Evolutionary conservation across 805 yeast genomes (phyloP), one percentile per base, ranked within the genome.

Genomic region (Lachancea nothofagi): DNA sequence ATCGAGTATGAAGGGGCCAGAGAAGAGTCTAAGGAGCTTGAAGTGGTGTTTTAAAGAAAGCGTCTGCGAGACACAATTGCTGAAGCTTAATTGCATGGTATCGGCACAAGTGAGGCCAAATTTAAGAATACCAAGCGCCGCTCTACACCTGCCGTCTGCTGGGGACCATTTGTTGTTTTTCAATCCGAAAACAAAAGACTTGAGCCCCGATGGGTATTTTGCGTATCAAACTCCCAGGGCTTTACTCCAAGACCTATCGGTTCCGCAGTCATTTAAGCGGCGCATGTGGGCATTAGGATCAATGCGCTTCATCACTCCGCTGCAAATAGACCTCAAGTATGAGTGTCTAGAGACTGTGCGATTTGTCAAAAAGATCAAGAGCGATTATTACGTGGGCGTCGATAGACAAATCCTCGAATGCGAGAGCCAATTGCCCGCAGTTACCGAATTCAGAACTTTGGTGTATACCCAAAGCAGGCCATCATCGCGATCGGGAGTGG

Each of bases 221-320:
- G 70, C 78, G 33, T 76, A 82, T 49, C 93, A 83, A 53, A 77
- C 88, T 0, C 95, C 94, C 0, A 51, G 59, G 1, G 42, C 47
- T 2, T 19, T 50, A 12, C 29, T 50, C 7, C 21, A 27, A 3
- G 49, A 47, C 13, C 52, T 50, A 1, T 21, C n/a, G n/a, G n/a
- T n/a, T n/a, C n/a, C 17, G 3, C 43, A 36, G 25, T 34, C 18
- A 49, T 82, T 72, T 50, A 62, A 59, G 23, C 62, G 90, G 44
- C 66, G 96, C 18, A 71, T 89, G 75, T 88, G 96, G 96, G 78
- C 74, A 0, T 75, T 80, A 23, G 96, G 96, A 2, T 59, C 69
- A 17, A 63, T 88, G 24, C 56, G 61, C 18, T 74, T 71, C 46
- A 45, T 56, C 1, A 53, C 64, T 20, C 59, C 65, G 2, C 42